Evolutionary conservation across 805 yeast genomes (phyloP).

Genomic region (Priceomyces melissophilus): DNA sequence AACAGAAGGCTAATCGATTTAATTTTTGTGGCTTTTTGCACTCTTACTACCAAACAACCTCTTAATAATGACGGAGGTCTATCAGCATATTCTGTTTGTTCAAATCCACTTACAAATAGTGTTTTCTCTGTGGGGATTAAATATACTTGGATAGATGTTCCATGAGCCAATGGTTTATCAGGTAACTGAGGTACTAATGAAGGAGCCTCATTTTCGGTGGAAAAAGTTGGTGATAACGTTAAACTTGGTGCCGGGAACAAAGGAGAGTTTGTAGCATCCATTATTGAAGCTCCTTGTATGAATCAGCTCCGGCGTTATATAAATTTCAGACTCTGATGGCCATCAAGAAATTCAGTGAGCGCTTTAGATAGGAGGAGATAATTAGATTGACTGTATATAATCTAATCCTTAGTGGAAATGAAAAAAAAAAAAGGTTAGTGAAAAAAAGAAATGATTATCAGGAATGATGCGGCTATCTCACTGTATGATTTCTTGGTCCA

Average conservation of each 20-base stretch:
- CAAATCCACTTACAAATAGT: slow-evolving; percentile 80
- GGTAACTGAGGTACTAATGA: slow-evolving; percentile 46
- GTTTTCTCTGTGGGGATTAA: slow-evolving; percentile 76
- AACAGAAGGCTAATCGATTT: slow-evolving; percentile 61
- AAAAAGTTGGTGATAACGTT: slow-evolving; percentile 14
- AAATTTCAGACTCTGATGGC: no score
- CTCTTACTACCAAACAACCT: slow-evolving; percentile 70
- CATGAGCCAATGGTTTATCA: slow-evolving; percentile 54
- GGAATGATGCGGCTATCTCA: no score
- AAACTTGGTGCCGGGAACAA: slow-evolving; percentile 25
- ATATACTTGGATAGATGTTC: slow-evolving; percentile 66
- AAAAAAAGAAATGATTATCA: no score
- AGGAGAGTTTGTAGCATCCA: slow-evolving; percentile 21
- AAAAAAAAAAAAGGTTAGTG: no score
- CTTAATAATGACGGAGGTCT: slow-evolving; percentile 78
- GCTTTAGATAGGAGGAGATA: no score
- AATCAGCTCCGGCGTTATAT: no score
- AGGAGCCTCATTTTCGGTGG: slow-evolving; percentile 8
- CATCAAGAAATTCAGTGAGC: no score
- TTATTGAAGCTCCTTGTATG: not conserved
- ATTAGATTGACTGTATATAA: no score
- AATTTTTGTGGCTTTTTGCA: slow-evolving; percentile 68
- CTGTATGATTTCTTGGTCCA: no score
- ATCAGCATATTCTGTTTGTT: slow-evolving; percentile 55
- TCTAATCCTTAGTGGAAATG: no score